Percentiles rank a stretch among this genome's conserved stretches.
Conservation (phyloP, 345 rosid genomes). For the Excoecaria agallocha region DNA sequence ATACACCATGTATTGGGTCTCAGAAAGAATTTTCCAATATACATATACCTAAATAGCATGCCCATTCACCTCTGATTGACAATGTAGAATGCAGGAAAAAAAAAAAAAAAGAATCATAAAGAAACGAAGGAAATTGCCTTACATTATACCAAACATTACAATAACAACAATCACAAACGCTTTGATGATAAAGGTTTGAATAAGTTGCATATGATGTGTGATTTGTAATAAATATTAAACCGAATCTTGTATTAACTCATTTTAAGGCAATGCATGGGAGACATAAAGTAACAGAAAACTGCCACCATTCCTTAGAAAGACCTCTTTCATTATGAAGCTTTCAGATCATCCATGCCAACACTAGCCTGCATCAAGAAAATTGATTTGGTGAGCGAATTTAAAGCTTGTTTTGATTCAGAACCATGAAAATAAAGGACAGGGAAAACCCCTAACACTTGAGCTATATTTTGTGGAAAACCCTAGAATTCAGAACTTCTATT, state of each 20-base stretch:
- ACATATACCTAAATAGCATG: too few relatives aligned
- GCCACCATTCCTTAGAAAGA: neutral
- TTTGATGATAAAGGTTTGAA: neutral
- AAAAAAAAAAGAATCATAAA: too few relatives aligned
- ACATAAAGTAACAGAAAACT: neutral
- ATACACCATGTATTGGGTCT: too few relatives aligned
- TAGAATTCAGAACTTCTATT: too few relatives aligned
- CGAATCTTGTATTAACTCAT: neutral
- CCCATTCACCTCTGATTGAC: neutral
- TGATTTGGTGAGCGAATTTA: constrained; percentile 1
- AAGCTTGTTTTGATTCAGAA: neutral
- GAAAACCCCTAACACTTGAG: neutral
- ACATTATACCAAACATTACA: neutral
- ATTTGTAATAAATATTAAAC: constrained; percentile 1
- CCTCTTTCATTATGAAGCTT: constrained; percentile 56
- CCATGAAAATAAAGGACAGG: neutral
- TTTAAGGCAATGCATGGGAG: neutral
- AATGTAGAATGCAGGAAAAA: neutral
- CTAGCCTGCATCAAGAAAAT: constrained; percentile 52
- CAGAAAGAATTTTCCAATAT: too few relatives aligned
- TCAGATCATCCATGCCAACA: constrained; percentile 84
- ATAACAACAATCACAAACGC: neutral
- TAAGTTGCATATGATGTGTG: neutral
- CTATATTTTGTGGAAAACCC: neutral
- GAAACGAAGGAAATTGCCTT: neutral